Evolutionary conservation across 2,329 filamentous ascomycete genomes (phyloP).

Genomic region (Rugonectria rugulosa): DNA sequence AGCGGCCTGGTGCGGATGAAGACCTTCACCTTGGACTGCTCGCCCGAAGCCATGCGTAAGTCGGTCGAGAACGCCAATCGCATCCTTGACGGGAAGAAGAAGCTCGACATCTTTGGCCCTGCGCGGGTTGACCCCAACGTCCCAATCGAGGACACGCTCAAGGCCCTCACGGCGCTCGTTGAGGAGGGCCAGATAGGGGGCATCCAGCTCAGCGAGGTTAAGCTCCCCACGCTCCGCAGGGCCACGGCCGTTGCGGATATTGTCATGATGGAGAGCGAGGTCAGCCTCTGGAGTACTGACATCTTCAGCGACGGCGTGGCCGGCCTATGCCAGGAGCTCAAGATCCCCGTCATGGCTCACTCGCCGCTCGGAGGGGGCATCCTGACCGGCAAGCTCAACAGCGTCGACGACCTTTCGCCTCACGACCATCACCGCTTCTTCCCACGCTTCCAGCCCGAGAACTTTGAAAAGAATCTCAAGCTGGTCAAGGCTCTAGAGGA

Average conservation of each 20-base stretch:
- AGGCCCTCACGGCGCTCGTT: slow-evolving; percentile 41
- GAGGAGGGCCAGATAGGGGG: slow-evolving; percentile 54
- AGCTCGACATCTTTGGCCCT: slow-evolving; percentile 61
- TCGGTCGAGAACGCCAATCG: slow-evolving; percentile 55
- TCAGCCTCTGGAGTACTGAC: slow-evolving; percentile 31
- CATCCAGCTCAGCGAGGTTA: slow-evolving; percentile 54
- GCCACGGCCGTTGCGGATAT: slow-evolving; percentile 49
- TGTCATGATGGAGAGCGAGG: slow-evolving; percentile 55
- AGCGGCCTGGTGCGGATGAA: slow-evolving; percentile 52
- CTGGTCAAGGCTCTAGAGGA: slow-evolving; percentile 62
- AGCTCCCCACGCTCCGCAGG: slow-evolving; percentile 51
- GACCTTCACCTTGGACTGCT: slow-evolving; percentile 38
- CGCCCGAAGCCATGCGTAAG: slow-evolving; percentile 55
- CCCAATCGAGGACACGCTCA: slow-evolving; percentile 54
- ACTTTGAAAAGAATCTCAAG: slow-evolving; percentile 67
- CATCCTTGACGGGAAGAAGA: slow-evolving; percentile 51
- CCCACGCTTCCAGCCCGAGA: slow-evolving; percentile 66
- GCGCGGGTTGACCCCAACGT: slow-evolving; percentile 49
- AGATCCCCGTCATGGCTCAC: slow-evolving; percentile 72
- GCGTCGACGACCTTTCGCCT: slow-evolving; percentile 61
- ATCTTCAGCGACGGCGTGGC: slow-evolving; percentile 5
- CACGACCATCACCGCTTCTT: slow-evolving; percentile 52
- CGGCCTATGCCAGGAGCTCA: slow-evolving; percentile 39
- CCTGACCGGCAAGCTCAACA: slow-evolving; percentile 60
- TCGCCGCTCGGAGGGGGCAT: slow-evolving; percentile 68